Base-by-base conservation (phyloP, 2,329 filamentous ascomycete species). In the Colletotrichum spaethianum region DNA sequence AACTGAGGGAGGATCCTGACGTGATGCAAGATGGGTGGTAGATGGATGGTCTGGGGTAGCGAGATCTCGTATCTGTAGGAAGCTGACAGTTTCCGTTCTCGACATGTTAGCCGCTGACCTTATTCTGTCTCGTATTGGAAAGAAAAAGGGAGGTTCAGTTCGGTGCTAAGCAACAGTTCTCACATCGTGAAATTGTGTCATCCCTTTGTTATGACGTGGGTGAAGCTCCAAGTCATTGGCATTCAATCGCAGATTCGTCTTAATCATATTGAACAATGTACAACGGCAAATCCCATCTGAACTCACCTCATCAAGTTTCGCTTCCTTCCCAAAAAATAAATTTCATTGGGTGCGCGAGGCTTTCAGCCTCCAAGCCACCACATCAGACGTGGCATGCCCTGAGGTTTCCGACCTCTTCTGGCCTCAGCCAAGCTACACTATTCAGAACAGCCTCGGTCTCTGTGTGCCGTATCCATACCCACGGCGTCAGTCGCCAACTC, bases 31-130 rank as follows among this genome's bases (percentile, higher is more conserved):
- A 36, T 57, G 40, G 56, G 40, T 42, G 38, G 38, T 31, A 46
- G 38, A 53, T 55, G 46, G 16, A 31, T 31, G 36, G 61, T 63
- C 61, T 53, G 61, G 42, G 52, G 61, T 66, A 55, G 28, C 36
- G 33, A 59, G 53, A 70, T 70, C 57, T 63, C 61, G 65, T 67
- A 67, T 67, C 46, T 53, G 57, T 67, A 38, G 8, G 11, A 26
- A 11, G 57, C 57, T 67, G 50, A 56, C 46, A 50, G 59, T 16
- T 36, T 36, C 18, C 59, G 23, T n/a, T 62, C 20, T 38, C n/a
- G 44, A 23, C 31, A 50, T 26, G 4, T 38, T 2, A 12, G 26
- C 46, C 8, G 23, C 33, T 53, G 60, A 14, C 28, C 9, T 65
- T 69, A 46, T 33, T 61, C 14, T 9, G 16, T n/a, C 18, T 65